Evolutionary conservation across 2,329 filamentous ascomycete genomes (phyloP).

Genomic region (Alternaria triticimaculans): DNA sequence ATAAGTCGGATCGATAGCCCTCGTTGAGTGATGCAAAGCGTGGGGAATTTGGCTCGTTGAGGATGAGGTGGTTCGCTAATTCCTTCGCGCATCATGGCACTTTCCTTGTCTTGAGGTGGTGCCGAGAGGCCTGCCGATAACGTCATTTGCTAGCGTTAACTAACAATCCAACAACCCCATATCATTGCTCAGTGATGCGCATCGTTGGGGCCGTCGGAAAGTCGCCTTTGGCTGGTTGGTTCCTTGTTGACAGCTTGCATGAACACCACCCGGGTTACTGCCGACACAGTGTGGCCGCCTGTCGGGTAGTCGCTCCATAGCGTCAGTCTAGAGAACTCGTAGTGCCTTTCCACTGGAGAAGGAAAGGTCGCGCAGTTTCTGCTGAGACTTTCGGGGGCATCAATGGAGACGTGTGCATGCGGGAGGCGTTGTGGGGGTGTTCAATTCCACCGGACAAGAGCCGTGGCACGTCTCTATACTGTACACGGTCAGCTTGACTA

Average conservation of each 20-base stretch:
- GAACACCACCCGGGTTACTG: conserved; percentile 12
- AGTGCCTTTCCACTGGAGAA: background rate
- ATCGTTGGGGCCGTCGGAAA: conserved; percentile 8
- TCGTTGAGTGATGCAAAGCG: conserved; percentile 22
- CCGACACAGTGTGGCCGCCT: conserved; percentile 3
- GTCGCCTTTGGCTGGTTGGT: conserved; percentile 7
- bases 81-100: conserved; percentile 10
- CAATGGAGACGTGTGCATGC: conserved; percentile 2
- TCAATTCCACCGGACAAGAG: background rate
- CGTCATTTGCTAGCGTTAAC: conserved; percentile 23
- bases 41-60: conserved; percentile 26
- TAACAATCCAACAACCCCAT: conserved; percentile 10
- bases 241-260: conserved; percentile 10
- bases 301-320: background rate
- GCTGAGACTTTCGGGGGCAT: background rate
- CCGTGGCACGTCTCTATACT: background rate
- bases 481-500: background rate
- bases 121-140: conserved; percentile 24
- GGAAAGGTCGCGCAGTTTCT: background rate
- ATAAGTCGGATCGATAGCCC: conserved; percentile 21
- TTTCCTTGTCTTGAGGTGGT: conserved; percentile 14
- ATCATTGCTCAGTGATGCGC: conserved; percentile 25
- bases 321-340: background rate
- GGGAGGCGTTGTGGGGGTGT: background rate
- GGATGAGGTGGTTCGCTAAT: conserved; percentile 19